Base-by-base conservation (phyloP, 1,284 basidiomycete species). In the Taiwanofungus camphoratus region DNA sequence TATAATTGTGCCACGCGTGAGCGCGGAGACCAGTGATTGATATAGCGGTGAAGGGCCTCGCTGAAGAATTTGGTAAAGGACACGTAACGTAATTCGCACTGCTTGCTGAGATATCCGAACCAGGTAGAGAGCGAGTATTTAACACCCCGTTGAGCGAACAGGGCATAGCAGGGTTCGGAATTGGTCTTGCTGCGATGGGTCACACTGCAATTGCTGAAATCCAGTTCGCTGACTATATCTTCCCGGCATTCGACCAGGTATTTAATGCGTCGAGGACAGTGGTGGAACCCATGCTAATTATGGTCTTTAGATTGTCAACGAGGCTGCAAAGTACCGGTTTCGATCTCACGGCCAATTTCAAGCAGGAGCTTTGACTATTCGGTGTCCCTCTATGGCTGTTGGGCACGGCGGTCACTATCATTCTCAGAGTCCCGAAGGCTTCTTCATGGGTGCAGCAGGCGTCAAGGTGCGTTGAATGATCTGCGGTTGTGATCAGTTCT, bases 181-280 rank as follows among this genome's bases (percentile, higher is more conserved):
- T 97, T 39, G 93, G 94, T 3, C 63, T 95, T 45, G 92, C 94
- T 0, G 74, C 86, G 12, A 94, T 96, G 81, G 93, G 93, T 0
- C 91, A 93, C 43, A 93, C 91, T 3, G 91, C 92, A 1, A 92
- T 97, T 43, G 94, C 92, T 32, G 93, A 97, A 66, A 91, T 97
- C 45, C 93, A 88, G 56, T 90, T 90, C 50, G 77, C 82, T 1
- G 87, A 91, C 55, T 91, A 93, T 60, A 92, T 93, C 46, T 92
- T 73, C 59, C 92, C 92, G 5, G 92, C 92, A 0, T 95, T 95
- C 59, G 92, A 95, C 58, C 90, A 92, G 71, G 88, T 85, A 54
- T 36, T 67, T 55, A 27, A 24, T 38, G 4, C 21, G 3, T n/a
- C n/a, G n/a, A 15, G 27, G 16, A 9, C 40, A 16, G 24, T 26